Evolutionary conservation across 192 early-diverging fungal genomes (phyloP).

Genomic region (Podila epicladia): DNA sequence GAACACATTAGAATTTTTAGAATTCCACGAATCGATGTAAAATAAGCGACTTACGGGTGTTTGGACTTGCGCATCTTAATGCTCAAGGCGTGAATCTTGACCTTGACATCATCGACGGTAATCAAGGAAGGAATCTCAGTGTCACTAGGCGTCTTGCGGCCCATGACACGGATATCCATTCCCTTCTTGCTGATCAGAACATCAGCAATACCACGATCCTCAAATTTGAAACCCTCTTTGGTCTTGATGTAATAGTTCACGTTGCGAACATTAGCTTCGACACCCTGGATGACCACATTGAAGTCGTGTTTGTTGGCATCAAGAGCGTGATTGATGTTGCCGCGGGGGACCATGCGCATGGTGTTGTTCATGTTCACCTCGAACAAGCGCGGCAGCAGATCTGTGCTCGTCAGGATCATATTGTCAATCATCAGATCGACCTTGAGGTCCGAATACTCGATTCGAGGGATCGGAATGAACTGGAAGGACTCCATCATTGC

Average conservation of each 20-base stretch:
- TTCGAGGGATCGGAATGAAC: conserved; percentile 55
- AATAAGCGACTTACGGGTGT: conserved; percentile 28
- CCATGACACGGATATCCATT: conserved; percentile 23
- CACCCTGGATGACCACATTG: conserved; percentile 40
- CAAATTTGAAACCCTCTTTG: conserved; percentile 51
- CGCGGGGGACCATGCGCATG: conserved; percentile 46
- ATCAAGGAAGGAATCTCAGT: conserved; percentile 24
- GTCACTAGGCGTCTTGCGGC: conserved; percentile 23
- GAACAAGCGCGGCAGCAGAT: conserved; percentile 49
- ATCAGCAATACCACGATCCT: conserved; percentile 52
- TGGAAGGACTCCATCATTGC: conserved; percentile 53
- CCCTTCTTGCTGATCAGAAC: conserved; percentile 35
- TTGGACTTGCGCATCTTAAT: conserved; percentile 45
- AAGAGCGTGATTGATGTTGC: conserved; percentile 16
- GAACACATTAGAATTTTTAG: no score
- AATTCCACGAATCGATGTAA: background rate
- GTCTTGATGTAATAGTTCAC: conserved; percentile 54
- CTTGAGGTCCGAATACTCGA: conserved; percentile 57
- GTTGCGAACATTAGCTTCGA: conserved; percentile 47
- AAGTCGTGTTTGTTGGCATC: conserved; percentile 41
- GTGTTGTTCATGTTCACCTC: conserved; percentile 51
- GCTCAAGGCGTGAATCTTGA: conserved; percentile 33
- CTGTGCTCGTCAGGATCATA: conserved; percentile 49
- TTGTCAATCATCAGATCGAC: conserved; percentile 55
- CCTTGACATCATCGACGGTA: conserved; percentile 33